Percentiles rank a stretch among this genome's conserved stretches.
Conservation (phyloP, 106 monocot species). For the Cymbidium sinense region DNA sequence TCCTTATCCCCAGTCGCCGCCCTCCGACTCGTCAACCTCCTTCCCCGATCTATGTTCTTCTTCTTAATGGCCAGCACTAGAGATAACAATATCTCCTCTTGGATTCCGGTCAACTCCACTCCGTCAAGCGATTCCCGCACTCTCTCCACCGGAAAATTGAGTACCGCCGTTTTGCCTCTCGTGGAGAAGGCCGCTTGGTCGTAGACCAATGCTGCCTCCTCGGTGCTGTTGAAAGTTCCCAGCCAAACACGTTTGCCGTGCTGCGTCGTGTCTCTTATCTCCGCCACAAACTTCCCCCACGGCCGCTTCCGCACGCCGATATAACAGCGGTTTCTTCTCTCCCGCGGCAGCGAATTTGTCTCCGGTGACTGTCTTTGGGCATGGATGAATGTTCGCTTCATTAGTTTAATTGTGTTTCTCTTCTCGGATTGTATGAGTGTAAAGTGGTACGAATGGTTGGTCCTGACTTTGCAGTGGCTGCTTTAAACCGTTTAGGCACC, state of each 20-base stretch:
- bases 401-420: no score
- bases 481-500: no score
- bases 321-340: no score
- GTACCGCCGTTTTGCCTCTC: slow-evolving; percentile 34
- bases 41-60: slow-evolving; percentile 21
- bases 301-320: slow-evolving; percentile 43
- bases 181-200: slow-evolving; percentile 45
- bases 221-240: slow-evolving; percentile 44
- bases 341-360: no score
- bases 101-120: neutral
- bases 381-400: no score
- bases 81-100: slow-evolving; percentile 11
- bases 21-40: neutral
- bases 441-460: no score
- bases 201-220: slow-evolving; percentile 61
- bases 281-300: slow-evolving; percentile 57
- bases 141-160: slow-evolving; percentile 37
- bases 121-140: slow-evolving; percentile 25
- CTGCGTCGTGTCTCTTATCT: slow-evolving; percentile 43
- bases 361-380: no score
- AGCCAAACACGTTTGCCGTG: slow-evolving; percentile 42
- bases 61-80: slow-evolving; percentile 26
- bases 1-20: neutral
- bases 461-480: no score
- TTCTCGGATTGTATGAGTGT: no score